phyloP scores from a whole-genome alignment of 257 asterid genomes.

The Rhazya stricta region DNA sequence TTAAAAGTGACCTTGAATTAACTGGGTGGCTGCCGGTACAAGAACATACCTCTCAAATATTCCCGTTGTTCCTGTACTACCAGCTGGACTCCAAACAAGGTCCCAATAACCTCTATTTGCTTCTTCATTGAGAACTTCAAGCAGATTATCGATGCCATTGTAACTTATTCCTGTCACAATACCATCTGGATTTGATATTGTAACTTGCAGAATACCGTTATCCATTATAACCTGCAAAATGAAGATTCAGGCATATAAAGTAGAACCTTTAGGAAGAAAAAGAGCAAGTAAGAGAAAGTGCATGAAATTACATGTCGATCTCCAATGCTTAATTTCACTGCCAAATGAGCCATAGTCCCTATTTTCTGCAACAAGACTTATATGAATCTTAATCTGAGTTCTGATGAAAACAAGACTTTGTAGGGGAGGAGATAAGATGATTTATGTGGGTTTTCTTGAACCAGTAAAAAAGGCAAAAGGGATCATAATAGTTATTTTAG shows the following conservation, averaged over 20 bases:
- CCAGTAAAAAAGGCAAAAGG: neutral
- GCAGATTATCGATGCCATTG: conserved; percentile 52
- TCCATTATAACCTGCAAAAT: conserved; percentile 55
- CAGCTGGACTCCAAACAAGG: conserved; percentile 56
- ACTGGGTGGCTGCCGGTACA: neutral
- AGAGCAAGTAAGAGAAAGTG: neutral
- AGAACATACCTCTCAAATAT: conserved; percentile 38
- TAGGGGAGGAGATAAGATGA: neutral
- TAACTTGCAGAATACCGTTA: conserved; percentile 59
- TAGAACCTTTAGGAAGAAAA: neutral
- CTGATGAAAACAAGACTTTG: neutral
- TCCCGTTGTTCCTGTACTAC: conserved; percentile 41
- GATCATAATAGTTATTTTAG: neutral
- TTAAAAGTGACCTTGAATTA: neutral
- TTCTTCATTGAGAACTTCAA: conserved; percentile 46
- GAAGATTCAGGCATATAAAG: neutral
- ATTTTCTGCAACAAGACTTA: neutral
- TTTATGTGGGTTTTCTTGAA: conserved; percentile 8
- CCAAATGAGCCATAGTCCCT: neutral
- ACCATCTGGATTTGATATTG: conserved; percentile 63
- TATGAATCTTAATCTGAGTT: neutral
- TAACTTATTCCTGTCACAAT: conserved; percentile 45
- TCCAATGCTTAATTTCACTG: conserved; percentile 6
- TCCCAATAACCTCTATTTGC: conserved; percentile 76
- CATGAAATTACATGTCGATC: conserved; percentile 3